Percentiles rank a stretch among this genome's conserved stretches.
These are phyloP conservation scores for Medicago lupulina DNA, from an alignment of 306 rosid genomes.

Conservation along the genomic window DNA sequence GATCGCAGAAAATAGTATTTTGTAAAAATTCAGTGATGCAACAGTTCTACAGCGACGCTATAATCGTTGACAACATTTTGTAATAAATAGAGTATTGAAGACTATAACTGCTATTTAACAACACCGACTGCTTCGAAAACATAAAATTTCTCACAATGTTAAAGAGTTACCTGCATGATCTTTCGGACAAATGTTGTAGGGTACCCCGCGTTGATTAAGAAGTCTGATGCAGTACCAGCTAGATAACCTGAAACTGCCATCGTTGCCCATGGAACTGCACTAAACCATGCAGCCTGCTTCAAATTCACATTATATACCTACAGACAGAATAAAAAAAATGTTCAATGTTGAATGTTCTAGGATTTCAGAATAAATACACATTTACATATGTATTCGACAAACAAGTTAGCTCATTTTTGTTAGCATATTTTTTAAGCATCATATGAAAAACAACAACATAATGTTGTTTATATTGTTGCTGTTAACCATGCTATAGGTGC, in stretches of 20 bases:
- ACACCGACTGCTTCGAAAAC: neutral
- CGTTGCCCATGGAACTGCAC: slow-evolving; percentile 95
- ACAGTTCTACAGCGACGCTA: neutral
- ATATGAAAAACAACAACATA: neutral
- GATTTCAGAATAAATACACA: neutral
- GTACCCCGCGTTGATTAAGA: slow-evolving; percentile 68
- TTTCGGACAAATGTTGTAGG: slow-evolving; percentile 75
- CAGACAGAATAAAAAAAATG: neutral
- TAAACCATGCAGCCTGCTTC: slow-evolving; percentile 97
- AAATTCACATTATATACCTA: slow-evolving; percentile 89
- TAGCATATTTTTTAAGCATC: neutral
- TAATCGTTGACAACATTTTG: neutral
- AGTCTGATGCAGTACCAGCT: slow-evolving; percentile 81
- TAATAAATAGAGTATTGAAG: neutral
- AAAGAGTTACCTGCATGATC: slow-evolving; percentile 79
- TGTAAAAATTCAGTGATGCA: neutral
- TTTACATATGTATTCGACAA: neutral
- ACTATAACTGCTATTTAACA: neutral
- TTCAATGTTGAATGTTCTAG: slow-evolving; percentile 12
- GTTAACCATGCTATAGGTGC: neutral
- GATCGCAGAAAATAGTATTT: neutral
- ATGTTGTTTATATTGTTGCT: neutral
- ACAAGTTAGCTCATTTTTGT: neutral
- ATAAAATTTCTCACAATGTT: slow-evolving; percentile 1
- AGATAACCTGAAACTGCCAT: slow-evolving; percentile 91